Conservation (phyloP, 495 filamentous ascomycete species). For the Xylaria palmicola region DNA sequence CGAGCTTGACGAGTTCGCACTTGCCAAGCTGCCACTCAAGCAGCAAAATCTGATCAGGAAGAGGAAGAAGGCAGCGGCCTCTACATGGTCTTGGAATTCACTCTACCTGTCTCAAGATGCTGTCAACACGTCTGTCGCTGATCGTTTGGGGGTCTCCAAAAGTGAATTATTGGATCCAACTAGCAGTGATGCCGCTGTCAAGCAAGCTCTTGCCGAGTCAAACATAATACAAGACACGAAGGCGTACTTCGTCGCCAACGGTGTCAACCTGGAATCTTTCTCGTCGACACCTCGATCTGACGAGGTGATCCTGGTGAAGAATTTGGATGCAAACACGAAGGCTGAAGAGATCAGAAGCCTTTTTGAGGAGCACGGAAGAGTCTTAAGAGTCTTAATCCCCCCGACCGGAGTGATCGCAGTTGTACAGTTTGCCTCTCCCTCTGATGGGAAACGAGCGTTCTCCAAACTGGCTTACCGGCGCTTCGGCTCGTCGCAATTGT, state of each 20-base stretch:
- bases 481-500: conserved; percentile 87
- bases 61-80: conserved; percentile 71
- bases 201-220: conserved; percentile 95
- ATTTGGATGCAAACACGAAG: conserved; percentile 81
- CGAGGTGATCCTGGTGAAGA: conserved; percentile 88
- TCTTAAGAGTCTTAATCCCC: conserved; percentile 82
- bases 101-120: conserved; percentile 98
- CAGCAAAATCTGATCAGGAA: conserved; percentile 88
- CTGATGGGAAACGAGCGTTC: conserved; percentile 80
- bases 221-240: conserved; percentile 96
- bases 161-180: conserved; percentile 90
- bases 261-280: conserved; percentile 89
- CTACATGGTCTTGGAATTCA: conserved; percentile 93
- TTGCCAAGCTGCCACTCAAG: conserved; percentile 88
- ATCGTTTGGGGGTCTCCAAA: conserved; percentile 84
- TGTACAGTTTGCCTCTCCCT: conserved; percentile 74
- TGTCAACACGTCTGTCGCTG: conserved; percentile 85
- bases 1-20: conserved; percentile 78
- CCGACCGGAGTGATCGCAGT: conserved; percentile 91
- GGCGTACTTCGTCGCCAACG: conserved; percentile 78
- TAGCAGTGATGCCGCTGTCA: conserved; percentile 87
- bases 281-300: conserved; percentile 79
- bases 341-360: conserved; percentile 63
- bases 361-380: conserved; percentile 70
- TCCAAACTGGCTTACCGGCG: conserved; percentile 79